These are phyloP conservation scores for Volvox africanus DNA, from an alignment of 139 green algal species.

Conservation along the genomic window DNA sequence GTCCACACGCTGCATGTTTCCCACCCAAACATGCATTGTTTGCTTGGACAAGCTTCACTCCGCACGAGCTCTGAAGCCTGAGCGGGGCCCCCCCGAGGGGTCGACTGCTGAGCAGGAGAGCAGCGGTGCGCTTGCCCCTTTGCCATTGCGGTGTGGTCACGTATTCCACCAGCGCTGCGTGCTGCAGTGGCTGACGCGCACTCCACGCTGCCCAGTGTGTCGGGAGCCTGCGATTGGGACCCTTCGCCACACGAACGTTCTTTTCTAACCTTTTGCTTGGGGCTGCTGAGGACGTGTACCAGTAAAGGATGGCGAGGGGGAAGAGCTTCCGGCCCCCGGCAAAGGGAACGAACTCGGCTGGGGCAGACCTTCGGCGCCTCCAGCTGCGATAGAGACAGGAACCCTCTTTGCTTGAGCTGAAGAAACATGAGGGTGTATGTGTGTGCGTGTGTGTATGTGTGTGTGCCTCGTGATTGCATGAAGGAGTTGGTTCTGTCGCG, in stretches of 20 bases:
- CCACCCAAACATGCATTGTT: background rate
- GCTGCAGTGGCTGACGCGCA: background rate
- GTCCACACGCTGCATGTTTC: background rate
- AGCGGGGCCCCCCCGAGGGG: background rate
- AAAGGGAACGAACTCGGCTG: no score
- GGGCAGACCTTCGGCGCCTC: no score
- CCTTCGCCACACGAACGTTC: slow-evolving; percentile 22
- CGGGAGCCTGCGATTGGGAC: slow-evolving; percentile 23
- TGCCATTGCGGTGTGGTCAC: slow-evolving; percentile 27
- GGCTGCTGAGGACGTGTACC: background rate
- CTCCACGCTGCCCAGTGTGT: slow-evolving; percentile 6
- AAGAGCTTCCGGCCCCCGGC: background rate
- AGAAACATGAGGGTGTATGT: no score
- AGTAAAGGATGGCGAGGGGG: background rate
- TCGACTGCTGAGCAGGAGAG: background rate
- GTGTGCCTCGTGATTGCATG: no score
- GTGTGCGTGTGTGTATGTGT: no score
- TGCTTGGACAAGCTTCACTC: background rate
- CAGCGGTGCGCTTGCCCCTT: background rate
- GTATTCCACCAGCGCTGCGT: slow-evolving; percentile 1
- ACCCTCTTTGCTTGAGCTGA: no score
- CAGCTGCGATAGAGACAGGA: no score
- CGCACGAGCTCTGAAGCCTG: background rate
- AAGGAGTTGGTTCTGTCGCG: no score
- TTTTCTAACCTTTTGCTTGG: slow-evolving; percentile 10